phyloP scores from a whole-genome alignment of 2,329 filamentous ascomycete genomes.

The Aspergillus arachidicola region DNA sequence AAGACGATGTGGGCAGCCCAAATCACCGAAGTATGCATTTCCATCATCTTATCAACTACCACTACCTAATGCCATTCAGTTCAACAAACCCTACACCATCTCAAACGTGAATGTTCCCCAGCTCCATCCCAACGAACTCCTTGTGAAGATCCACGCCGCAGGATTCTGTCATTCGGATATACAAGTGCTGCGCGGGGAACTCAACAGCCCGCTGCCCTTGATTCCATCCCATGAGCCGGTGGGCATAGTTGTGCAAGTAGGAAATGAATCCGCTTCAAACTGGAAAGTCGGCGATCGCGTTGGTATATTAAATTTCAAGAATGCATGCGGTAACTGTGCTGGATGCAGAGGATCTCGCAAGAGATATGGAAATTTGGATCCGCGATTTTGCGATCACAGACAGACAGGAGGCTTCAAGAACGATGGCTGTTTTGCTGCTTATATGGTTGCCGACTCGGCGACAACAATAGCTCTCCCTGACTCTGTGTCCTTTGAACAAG shows the following conservation, averaged over 20 bases:
- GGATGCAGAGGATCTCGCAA: constrained; percentile 4
- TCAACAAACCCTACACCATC: too few species aligned
- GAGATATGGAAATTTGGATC: constrained; percentile 1
- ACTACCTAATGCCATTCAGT: neutral
- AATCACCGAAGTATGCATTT: neutral
- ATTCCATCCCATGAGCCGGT: constrained; percentile 16
- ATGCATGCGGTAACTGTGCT: constrained; percentile 9
- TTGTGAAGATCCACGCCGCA: too few species aligned
- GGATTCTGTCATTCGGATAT: constrained; percentile 6
- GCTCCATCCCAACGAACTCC: too few species aligned
- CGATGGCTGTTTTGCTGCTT: constrained; percentile 18
- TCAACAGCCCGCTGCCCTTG: constrained; percentile 7
- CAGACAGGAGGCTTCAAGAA: constrained; percentile 11
- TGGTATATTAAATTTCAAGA: constrained; percentile 16
- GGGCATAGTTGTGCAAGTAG: constrained; percentile 7
- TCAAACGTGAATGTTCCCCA: too few species aligned
- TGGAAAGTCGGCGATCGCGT: constrained; percentile 13
- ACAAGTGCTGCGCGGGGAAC: constrained; percentile 16
- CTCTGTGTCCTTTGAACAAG: constrained; percentile 15
- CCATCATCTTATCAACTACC: neutral
- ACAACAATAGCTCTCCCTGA: constrained; percentile 11
- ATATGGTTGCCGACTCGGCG: constrained; percentile 14
- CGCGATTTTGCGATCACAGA: constrained; percentile 15
- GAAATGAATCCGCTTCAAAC: neutral
- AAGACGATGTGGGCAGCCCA: neutral